Percentiles rank a stretch among this genome's conserved stretches.
Evolutionary conservation across 208 protist species (phyloP).

Genomic region (Trypanosoma platydactyli): DNA sequence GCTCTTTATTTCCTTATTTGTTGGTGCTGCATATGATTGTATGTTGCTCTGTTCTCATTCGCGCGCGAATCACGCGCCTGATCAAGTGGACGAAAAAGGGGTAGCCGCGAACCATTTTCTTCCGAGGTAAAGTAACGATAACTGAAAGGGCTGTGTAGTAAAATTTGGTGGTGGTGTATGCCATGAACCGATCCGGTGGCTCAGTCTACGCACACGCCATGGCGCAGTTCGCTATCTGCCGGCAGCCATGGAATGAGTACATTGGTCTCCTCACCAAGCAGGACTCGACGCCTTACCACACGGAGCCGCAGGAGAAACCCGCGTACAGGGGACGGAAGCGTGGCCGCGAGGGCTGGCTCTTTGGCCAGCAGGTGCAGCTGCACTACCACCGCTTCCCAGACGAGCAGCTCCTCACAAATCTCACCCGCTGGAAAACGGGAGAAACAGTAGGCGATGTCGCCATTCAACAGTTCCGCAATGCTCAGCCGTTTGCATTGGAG

Average conservation of each 20-base stretch:
- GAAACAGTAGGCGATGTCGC: conserved; percentile 86
- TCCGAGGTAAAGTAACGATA: not conserved
- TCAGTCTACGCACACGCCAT: conserved; percentile 74
- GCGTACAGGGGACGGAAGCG: conserved; percentile 83
- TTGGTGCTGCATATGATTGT: too few relatives aligned
- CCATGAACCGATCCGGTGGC: conserved; percentile 23
- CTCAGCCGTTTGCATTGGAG: conserved; percentile 87
- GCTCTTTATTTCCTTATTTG: too few relatives aligned
- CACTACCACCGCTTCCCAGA: conserved; percentile 90
- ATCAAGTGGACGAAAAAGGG: too few relatives aligned
- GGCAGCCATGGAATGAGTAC: conserved; percentile 87
- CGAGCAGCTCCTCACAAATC: conserved; percentile 84
- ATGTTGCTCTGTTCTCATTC: too few relatives aligned
- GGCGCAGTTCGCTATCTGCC: conserved; percentile 76
- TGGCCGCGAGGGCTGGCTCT: conserved; percentile 84
- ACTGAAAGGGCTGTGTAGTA: not conserved
- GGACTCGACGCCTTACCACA: conserved; percentile 76
- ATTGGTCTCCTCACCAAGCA: conserved; percentile 71
- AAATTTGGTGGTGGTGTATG: not conserved
- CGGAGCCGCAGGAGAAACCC: conserved; percentile 71
- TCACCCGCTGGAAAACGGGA: conserved; percentile 82
- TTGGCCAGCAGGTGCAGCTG: conserved; percentile 87
- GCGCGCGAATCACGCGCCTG: too few relatives aligned
- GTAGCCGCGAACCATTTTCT: too few relatives aligned
- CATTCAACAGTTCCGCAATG: conserved; percentile 89